These are phyloP conservation scores for Tylopilus felleus DNA, from an alignment of 768 basidiomycete species.

Conservation along the genomic window DNA sequence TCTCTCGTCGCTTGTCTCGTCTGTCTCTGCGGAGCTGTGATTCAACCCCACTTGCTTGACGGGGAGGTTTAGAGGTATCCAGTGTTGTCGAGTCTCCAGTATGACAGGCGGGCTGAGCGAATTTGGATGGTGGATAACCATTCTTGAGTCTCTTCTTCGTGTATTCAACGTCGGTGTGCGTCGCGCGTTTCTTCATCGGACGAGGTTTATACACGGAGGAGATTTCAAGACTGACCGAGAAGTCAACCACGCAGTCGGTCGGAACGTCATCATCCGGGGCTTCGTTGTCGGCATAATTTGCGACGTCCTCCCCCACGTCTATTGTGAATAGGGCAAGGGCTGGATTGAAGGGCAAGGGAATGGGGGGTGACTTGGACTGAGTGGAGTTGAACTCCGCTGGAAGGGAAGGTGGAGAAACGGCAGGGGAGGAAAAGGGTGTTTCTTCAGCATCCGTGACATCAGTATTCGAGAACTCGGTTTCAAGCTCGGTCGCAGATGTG, in stretches of 20 bases:
- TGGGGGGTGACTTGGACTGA: neutral
- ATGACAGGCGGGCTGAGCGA: neutral
- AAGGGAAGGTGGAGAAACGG: slow-evolving; percentile 7
- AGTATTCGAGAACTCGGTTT: slow-evolving; percentile 35
- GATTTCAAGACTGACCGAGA: slow-evolving; percentile 61
- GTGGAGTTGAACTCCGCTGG: neutral
- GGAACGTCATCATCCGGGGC: slow-evolving; percentile 3
- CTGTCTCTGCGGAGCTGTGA: slow-evolving; percentile 39
- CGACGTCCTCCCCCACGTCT: slow-evolving; percentile 41
- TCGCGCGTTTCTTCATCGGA: slow-evolving; percentile 47
- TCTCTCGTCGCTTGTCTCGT: slow-evolving; percentile 52
- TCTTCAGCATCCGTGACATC: slow-evolving; percentile 41
- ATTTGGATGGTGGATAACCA: slow-evolving; percentile 12
- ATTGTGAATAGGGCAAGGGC: slow-evolving; percentile 41
- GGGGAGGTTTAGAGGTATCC: neutral
- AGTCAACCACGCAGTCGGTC: slow-evolving; percentile 10
- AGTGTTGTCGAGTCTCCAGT: neutral
- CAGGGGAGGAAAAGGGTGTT: slow-evolving; percentile 6
- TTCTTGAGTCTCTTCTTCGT: slow-evolving; percentile 29
- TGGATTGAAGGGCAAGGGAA: slow-evolving; percentile 29
- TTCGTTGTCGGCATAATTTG: slow-evolving; percentile 30
- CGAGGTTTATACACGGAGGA: slow-evolving; percentile 71
- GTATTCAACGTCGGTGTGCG: slow-evolving; percentile 26
- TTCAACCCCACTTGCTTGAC: slow-evolving; percentile 26
- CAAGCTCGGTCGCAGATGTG: slow-evolving; percentile 37